Base-by-base conservation (phyloP, 2,329 filamentous ascomycete species). In the Cladosporium halotolerans region DNA sequence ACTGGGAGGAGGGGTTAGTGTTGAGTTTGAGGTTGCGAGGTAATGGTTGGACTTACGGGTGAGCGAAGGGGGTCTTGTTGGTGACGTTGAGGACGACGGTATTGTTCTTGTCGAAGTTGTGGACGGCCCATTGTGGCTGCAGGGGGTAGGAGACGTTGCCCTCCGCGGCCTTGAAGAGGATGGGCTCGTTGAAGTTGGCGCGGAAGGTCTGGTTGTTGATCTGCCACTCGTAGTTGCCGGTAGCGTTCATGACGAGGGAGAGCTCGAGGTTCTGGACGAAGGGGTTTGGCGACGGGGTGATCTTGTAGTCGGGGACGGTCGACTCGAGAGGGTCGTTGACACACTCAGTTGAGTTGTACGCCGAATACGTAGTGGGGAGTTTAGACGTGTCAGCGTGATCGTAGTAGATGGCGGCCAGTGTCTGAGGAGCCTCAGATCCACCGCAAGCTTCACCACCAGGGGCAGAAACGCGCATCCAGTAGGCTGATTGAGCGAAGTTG, bases 321-420 rank as follows among this genome's bases (percentile, higher is more conserved):
- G 71, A 51, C 4, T 64, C 59, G 7, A 86, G 71, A 52, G 78
- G 76, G 55, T 84, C 82, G 58, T 84, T 84, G 50, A 71, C 70
- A 61, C 83, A 86, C 18, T 69, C 55, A 18, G 57, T 77, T 16
- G 69, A 53, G 31, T 58, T 77, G 47, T 41, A 63, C 57, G 82
- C 77, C 28, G 44, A 41, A 51, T 3, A 52, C 46, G 36, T 58
- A 59, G 46, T 57, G 0, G 84, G 85, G 2, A 70, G 47, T 14
- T 69, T 66, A 45, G 67, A 69, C 3, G 71, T 72, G 60, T 86
- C 72, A 9, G 81, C 79, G 7, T 73, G 62, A 34, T 85, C 75
- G 66, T 88, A 89, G 70, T 84, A 86, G 47, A 89, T 74, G 11
- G 78, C 81, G 0, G 84, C 86, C 0, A 81, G 62, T 1, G 79